Evolutionary conservation across 2,329 filamentous ascomycete species (phyloP).

Genomic region (Tolypocladium guangdongense): DNA sequence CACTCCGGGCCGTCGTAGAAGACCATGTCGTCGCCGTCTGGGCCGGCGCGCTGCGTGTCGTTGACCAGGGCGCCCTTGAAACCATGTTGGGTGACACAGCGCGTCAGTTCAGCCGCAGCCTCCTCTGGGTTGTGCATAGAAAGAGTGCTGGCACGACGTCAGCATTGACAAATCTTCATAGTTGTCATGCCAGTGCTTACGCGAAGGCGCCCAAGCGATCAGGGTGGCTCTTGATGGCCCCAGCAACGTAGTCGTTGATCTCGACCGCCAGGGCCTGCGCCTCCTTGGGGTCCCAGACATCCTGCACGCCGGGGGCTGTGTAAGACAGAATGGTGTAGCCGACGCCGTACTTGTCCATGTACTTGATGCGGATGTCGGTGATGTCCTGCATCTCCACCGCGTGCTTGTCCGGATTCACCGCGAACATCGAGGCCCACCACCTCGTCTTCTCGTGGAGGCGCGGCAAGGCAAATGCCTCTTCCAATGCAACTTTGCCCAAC

Average conservation of each 20-base stretch:
- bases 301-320: conserved; percentile 37
- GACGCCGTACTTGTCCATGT: conserved; percentile 34
- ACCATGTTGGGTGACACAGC: conserved; percentile 45
- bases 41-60: conserved; percentile 47
- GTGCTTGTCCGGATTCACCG: conserved; percentile 47
- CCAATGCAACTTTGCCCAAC: conserved; percentile 50
- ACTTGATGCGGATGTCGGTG: conserved; percentile 27
- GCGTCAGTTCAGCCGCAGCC: conserved; percentile 37
- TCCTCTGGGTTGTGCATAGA: conserved; percentile 43
- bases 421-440: conserved; percentile 52
- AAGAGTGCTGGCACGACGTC: conserved; percentile 20
- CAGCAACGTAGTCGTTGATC: conserved; percentile 30
- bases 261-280: conserved; percentile 30
- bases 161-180: no score
- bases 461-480: conserved; percentile 51
- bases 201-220: conserved; percentile 37
- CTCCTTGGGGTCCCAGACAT: conserved; percentile 28
- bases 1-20: conserved; percentile 54
- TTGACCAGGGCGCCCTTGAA: conserved; percentile 54
- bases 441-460: conserved; percentile 45
- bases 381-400: conserved; percentile 39
- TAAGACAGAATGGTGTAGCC: conserved; percentile 37
- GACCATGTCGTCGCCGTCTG: conserved; percentile 47
- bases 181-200: conserved; percentile 13
- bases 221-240: conserved; percentile 23